Conservation (phyloP, 2,329 filamentous ascomycete species). For the Tolypocladium album region DNA sequence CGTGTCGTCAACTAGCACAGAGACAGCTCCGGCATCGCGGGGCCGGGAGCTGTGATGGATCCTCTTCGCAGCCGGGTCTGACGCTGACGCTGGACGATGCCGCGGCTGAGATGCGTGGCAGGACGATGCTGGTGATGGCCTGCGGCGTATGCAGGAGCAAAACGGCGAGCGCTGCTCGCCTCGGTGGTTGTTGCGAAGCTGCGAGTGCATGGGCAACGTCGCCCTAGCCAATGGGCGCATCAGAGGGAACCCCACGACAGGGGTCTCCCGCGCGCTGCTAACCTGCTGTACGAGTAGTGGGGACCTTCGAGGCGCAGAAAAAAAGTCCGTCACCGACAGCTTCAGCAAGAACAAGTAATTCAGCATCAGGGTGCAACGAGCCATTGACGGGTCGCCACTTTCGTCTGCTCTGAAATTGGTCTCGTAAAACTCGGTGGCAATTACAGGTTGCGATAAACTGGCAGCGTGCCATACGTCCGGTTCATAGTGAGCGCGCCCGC, state of each 20-base stretch:
- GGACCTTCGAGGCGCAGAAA: conserved; percentile 7
- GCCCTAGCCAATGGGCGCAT: conserved; percentile 14
- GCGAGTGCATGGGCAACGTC: not conserved
- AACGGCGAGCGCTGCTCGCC: not conserved
- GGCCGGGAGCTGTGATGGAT: not conserved
- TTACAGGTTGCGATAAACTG: not conserved
- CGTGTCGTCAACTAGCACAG: conserved; percentile 1
- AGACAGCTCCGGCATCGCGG: conserved; percentile 11
- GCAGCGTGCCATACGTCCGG: too few relatives aligned
- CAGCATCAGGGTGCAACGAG: not conserved
- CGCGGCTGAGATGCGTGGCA: not conserved
- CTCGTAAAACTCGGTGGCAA: not conserved
- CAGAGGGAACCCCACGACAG: conserved; percentile 10
- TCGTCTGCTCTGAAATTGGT: not conserved
- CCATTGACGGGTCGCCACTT: not conserved
- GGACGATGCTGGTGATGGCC: not conserved
- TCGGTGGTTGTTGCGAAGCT: not conserved
- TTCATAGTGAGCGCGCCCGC: not conserved
- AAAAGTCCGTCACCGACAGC: conserved; percentile 6
- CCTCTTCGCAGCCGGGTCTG: not conserved
- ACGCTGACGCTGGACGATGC: not conserved
- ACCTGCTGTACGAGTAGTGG: not conserved
- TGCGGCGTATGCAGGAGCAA: not conserved
- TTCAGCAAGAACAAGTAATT: not conserved
- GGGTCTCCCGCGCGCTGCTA: not conserved